phyloP scores from a whole-genome alignment of 306 rosid genomes.

The Phaseolus lunatus region DNA sequence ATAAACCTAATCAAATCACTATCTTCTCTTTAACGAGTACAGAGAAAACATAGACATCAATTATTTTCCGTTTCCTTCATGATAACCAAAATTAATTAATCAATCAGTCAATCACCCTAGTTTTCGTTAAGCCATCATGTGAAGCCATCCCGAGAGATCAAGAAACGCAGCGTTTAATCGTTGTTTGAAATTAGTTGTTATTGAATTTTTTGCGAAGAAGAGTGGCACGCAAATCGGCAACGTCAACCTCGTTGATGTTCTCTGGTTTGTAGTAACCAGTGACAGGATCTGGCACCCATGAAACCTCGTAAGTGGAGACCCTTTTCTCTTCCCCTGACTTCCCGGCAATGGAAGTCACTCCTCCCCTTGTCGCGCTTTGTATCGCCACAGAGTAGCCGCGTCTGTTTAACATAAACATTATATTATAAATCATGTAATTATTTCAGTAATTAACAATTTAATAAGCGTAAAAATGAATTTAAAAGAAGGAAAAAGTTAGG shows the following conservation, averaged over 20 bases:
- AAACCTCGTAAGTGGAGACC: slow-evolving; percentile 53
- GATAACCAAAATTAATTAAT: no score
- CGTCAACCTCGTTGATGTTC: slow-evolving; percentile 70
- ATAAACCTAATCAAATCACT: no score
- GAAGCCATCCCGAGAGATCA: no score
- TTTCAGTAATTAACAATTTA: background rate
- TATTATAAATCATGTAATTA: background rate
- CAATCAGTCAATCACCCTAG: no score
- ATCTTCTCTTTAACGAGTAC: no score
- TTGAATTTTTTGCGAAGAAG: slow-evolving; percentile 52
- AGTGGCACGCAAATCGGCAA: slow-evolving; percentile 71
- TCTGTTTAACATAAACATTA: slow-evolving; percentile 40
- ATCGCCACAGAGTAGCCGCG: slow-evolving; percentile 77
- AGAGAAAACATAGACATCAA: no score
- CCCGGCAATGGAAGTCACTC: slow-evolving; percentile 38
- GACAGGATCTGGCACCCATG: slow-evolving; percentile 92
- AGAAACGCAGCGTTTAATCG: no score
- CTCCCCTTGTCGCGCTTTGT: slow-evolving; percentile 57
- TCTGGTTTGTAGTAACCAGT: slow-evolving; percentile 89
- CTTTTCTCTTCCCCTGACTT: slow-evolving; percentile 58
- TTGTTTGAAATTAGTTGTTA: no score
- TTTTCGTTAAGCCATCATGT: no score
- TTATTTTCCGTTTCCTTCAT: no score
- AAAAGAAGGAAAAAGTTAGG: background rate
- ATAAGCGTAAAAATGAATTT: background rate